Evolutionary conservation across 108 stramenopile genomes (phyloP), one percentile per base, ranked within the genome.

Genomic region (Nitzschia sp.): DNA sequence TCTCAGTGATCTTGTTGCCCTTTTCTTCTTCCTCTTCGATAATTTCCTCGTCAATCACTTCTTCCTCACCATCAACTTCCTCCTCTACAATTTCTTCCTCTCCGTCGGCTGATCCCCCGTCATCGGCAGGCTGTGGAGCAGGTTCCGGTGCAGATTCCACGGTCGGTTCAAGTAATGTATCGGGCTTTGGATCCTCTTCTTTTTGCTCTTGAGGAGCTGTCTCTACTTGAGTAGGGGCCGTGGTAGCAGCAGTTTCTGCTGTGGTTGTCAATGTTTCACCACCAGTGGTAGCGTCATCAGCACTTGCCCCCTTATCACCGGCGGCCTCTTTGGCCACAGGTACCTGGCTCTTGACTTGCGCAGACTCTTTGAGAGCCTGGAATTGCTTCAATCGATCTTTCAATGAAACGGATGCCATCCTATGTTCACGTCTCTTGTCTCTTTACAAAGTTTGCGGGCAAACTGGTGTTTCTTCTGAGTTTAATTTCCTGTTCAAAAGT

Each of bases 351-450:
- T 62, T 62, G 8, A 38, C 2, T 42, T 62, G 43, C 0, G 40
- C 61, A 20, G 61, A 62, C 24, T 12, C 11, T 51, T 73, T 73
- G 11, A 73, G 58, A 19, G 57, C 58, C 43, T 60, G 56, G 17
- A 55, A 60, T 44, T 73, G 73, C 11, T 57, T 51, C 51, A 73
- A 40, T 19, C 73, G 65, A n/a, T 73, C 73, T 38, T 67, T 66
- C 59, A 73, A 61, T 14, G 70, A 53, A 20, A 57, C 61, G 8
- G 38, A 37, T 8, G 67, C 21, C 64, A 65, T 72, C 1, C 40
- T 61, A 24, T 21, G 10, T 0, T 51, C 7, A 29, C 5, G n/a
- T 34, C 1, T 34, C 29, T 34, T 5, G 29, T 34, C 29, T 1
- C 29, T 34, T 34, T 34, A 1, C 29, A 34, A 34, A 5, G 29